Base-by-base conservation (phyloP, 139 green algal genomes). In the Chlamydomonas incerta region DNA sequence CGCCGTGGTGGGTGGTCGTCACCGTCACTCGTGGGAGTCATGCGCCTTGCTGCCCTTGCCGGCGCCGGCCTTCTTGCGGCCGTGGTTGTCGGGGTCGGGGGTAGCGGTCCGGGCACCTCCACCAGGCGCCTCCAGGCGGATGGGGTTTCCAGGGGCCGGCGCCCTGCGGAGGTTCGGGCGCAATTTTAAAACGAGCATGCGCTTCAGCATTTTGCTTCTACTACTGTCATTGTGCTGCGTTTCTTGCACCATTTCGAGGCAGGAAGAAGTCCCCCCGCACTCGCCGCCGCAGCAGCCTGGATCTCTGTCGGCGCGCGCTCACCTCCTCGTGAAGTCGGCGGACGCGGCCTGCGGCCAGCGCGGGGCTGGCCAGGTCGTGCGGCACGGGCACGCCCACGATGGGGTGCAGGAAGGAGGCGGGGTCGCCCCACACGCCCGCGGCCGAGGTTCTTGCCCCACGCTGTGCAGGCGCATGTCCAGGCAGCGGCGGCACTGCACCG, bases 401-500 rank as follows among this genome's bases (percentile, higher is more conserved):
- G 8, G 81, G 82, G 26, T 88, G 71, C 62, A 89, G 72, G 75
- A 88, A 95, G 89, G 87, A 88, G n/a, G 83, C 88, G 9, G 93
- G 93, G 82, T 95, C 93, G 13, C 86, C 90, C 91, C 90, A 94
- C 62, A 87, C 87, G 21, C 85, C 86, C 23, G 85, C 65, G 66
- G 75, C 81, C 0, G 93, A 71, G 37, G 69, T n/a, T 69, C 86
- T 93, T 94, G 57, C n/a, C 90, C 88, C 33, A 66, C 60, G 23
- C 9, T n/a, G 63, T 60, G 29, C 77, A 84, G 77, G 14, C 77
- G 77, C 77, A 84, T 84, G 74, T 92, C 91, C 60, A 96, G 86
- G 88, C 93, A 96, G 50, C 80, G 82, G 47, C 90, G 84, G 89
- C 93, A 96, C 86, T 95, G 92, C 8, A 94, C 93, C 0, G 93